Conservation (phyloP, 2,329 filamentous ascomycete genomes). For the Aspergillus ibericus region DNA sequence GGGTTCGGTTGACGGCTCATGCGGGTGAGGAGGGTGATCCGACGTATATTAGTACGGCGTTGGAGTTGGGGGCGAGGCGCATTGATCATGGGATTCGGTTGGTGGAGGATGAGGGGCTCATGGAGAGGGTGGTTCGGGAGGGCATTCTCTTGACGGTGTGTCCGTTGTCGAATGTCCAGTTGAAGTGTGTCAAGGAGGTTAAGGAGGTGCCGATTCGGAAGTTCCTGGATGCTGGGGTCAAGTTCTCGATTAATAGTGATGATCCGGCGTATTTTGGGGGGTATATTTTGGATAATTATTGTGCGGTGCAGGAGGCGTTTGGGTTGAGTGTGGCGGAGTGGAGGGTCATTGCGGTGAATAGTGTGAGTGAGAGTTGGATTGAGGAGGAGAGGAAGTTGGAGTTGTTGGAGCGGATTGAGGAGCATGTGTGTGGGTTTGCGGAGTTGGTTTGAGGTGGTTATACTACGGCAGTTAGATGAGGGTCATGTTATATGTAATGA, state of each 20-base stretch:
- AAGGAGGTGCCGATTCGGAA: constrained; percentile 60
- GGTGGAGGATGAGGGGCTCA: constrained; percentile 58
- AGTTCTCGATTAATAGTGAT: constrained; percentile 72
- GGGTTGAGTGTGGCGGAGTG: constrained; percentile 64
- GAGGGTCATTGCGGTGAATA: constrained; percentile 61
- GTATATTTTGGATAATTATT: constrained; percentile 74
- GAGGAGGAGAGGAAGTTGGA: constrained; percentile 60
- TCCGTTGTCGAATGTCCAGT: constrained; percentile 69
- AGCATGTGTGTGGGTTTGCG: constrained; percentile 29
- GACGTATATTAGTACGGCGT: constrained; percentile 63
- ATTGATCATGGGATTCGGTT: constrained; percentile 75
- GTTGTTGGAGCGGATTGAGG: constrained; percentile 47
- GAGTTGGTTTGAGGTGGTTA: not conserved
- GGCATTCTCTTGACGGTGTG: constrained; percentile 68
- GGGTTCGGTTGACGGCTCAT: constrained; percentile 68
- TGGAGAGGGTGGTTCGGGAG: constrained; percentile 58
- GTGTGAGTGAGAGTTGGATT: constrained; percentile 71
- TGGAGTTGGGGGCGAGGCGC: constrained; percentile 64
- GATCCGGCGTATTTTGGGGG: constrained; percentile 75
- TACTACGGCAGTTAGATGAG: not conserved
- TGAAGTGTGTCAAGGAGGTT: constrained; percentile 57
- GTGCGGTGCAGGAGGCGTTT: constrained; percentile 72
- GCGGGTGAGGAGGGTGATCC: constrained; percentile 74
- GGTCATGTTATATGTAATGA: not conserved
- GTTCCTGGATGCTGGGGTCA: constrained; percentile 64